Percentiles rank a stretch among this genome's conserved stretches.
Conservation (phyloP, 2,329 filamentous ascomycete genomes). For the Septoria linicola region DNA sequence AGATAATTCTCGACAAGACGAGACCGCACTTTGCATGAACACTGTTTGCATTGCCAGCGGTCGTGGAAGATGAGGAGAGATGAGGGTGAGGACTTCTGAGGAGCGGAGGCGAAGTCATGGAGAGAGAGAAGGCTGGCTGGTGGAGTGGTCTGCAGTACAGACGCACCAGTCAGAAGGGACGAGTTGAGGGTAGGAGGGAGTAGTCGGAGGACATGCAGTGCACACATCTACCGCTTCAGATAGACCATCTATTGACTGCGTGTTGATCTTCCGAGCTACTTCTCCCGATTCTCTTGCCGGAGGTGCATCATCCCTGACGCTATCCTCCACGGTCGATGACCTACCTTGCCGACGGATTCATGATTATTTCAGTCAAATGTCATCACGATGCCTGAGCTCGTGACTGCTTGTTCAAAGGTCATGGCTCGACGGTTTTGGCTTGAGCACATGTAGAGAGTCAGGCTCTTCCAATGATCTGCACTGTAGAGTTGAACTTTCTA, state of each 20-base stretch:
- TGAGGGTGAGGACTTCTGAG: neutral
- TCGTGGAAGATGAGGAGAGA: neutral
- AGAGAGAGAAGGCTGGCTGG: neutral
- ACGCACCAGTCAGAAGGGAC: neutral
- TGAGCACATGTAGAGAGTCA: too few species aligned
- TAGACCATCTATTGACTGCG: conserved; percentile 10
- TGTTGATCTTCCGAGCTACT: neutral
- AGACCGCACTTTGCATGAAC: conserved; percentile 13
- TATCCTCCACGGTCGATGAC: too few species aligned
- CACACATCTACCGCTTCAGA: neutral
- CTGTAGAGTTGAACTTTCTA: too few species aligned
- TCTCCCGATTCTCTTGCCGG: too few species aligned
- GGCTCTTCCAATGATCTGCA: too few species aligned
- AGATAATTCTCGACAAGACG: conserved; percentile 14
- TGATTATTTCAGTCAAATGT: too few species aligned
- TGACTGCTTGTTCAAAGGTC: too few species aligned
- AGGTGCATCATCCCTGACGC: too few species aligned
- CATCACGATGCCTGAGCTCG: too few species aligned
- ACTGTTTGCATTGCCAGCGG: neutral
- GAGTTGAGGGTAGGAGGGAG: neutral
- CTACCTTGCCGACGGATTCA: too few species aligned
- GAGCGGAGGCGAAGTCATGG: too few species aligned
- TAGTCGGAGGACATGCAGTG: neutral
- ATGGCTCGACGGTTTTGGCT: too few species aligned
- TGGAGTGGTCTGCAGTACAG: conserved; percentile 8